Base-by-base conservation (phyloP, 805 yeast genomes). In the Yarrowia sp. region DNA sequence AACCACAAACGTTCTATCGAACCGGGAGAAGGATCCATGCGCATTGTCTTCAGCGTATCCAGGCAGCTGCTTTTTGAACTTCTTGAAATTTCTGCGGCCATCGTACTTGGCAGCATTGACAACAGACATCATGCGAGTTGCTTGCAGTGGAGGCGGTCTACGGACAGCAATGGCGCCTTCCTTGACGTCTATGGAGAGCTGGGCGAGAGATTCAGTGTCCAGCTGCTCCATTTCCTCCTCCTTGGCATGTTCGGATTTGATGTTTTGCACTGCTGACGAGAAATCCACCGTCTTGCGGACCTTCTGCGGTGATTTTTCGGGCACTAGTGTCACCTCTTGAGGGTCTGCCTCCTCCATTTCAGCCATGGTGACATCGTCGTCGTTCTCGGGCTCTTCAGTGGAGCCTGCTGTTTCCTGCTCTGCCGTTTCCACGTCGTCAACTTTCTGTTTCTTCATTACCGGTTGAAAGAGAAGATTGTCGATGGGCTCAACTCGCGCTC, bases 1-100 rank as follows among this genome's bases (percentile, higher is more conserved):
- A 13, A 47, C 36, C 22, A 38, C 29, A 8, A 55, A 55, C 4
- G 12, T n/a, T 13, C 61, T 18, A n/a, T 55, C 61, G n/a, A 55
- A 38, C 21, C 46, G 46, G 4, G 47, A 38, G 14, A 55, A 38
- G 5, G 60, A 35, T 1, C 33, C 36, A 25, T 25, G 35, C 10
- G n/a, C 9, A 5, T 6, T 12, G n/a, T 27, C 9, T 10, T 53
- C 35, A 4, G 24, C 33, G 29, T 55, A 55, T 2, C 32, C 29
- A 6, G 61, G 61, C 18, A 38, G 12, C 46, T 38, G 31, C 21
- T 55, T 55, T 6, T 16, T 19, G 38, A 55, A 55, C n/a, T 27
- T 39, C 16, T 55, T 55, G 36, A 55, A 55, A 38, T 55, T 55
- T 21, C 32, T n/a, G 39, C 63, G 51, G 8, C 51, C 38, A 9